Evolutionary conservation across 306 rosid species (phyloP).

Genomic region (Quillaja saponaria): DNA sequence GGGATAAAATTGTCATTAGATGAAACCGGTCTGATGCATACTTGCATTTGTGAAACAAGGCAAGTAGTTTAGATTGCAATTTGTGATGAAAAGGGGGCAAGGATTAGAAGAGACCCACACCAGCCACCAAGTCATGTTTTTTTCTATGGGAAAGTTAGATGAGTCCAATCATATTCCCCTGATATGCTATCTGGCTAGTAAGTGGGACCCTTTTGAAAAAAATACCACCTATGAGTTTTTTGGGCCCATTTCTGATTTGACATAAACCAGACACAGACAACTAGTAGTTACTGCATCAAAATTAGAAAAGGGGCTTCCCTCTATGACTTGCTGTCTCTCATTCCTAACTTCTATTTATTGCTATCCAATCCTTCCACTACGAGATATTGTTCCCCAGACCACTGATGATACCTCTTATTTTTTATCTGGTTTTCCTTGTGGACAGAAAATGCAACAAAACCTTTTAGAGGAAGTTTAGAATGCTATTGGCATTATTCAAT

Average conservation of each 20-base stretch:
- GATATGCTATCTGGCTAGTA: constrained; percentile 54
- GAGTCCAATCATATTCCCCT: constrained; percentile 35
- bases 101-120: no score
- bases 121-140: constrained; percentile 9
- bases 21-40: no score
- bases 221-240: neutral
- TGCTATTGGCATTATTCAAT: no score
- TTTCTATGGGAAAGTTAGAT: constrained; percentile 22
- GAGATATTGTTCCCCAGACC: no score
- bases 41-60: no score
- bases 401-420: no score
- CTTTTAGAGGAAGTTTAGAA: no score
- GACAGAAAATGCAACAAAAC: no score
- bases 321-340: constrained; percentile 8
- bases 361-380: constrained; percentile 5
- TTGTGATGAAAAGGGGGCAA: no score
- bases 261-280: constrained; percentile 19
- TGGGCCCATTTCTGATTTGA: constrained; percentile 49
- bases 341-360: neutral
- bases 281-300: constrained; percentile 22
- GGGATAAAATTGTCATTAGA: no score
- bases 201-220: constrained; percentile 31
- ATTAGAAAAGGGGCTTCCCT: constrained; percentile 21
- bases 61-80: no score
- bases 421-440: no score